Base-by-base conservation (phyloP, 345 rosid species). In the Salix udensis region DNA sequence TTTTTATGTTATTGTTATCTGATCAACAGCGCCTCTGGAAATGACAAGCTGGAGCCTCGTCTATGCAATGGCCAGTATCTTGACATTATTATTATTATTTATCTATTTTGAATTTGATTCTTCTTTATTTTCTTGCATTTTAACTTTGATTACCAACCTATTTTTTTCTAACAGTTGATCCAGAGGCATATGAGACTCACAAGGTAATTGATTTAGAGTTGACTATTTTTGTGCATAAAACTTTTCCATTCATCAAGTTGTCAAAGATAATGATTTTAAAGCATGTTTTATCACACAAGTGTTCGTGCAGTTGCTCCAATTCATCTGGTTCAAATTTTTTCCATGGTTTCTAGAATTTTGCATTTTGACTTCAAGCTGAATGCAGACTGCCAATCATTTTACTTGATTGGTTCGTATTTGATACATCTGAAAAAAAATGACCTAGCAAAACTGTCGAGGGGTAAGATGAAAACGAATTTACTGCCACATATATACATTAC, bases 51-150 rank as follows among this genome's bases (percentile, higher is more conserved):
- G 71, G 89, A 89, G 79, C 91, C 88, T 81, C 71, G 78, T 76
- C 82, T 92, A 70, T 85, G 89, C 90, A 88, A 94, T 80, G 97
- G 97, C 82, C 72, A 92, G 90, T 82, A 72, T 36, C 78, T 73
- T 50, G 40, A 64, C 31, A 14, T 14, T 46, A 71, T 21, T 40
- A 30, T 67, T 52, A 14, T 9, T 40, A 74, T 70, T 52, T 18
- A 10, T 53, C 72, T 53, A 40, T 39, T n/a, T 65, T 31, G 28
- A 30, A 34, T 72, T 34, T 31, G 2, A 1, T 55, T 42, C 16
- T 58, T n/a, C 71, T 70, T 50, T 65, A 26, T 30, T 70, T 72
- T 21, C 42, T 72, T 65, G 53, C 37, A 75, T 69, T 46, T n/a
- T 78, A 23, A 83, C 58, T 78, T 78, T 52, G 68, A 31, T 23